Base-by-base conservation (phyloP, 306 rosid genomes). In the Glycine soja region DNA sequence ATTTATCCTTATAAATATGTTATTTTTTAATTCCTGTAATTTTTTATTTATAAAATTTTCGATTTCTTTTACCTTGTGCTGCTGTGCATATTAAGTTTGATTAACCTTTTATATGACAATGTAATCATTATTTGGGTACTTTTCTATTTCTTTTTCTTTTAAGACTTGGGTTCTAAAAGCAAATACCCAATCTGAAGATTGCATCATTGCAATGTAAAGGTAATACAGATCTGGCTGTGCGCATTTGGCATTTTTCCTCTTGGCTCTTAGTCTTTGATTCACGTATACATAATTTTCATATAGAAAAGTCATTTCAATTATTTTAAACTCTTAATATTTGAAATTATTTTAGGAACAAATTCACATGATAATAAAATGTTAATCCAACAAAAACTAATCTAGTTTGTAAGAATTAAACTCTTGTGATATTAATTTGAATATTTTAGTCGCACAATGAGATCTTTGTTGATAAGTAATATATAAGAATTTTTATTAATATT, bases 231-330 rank as follows among this genome's bases (percentile, higher is more conserved):
- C 47, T 14, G 19, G 43, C 10, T 65, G 6, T 38, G n/a, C 0
- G 70, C 47, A 64, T 64, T 34, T 65, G 71, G 50, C 50, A 63
- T 63, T 63, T 12, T 63, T 32, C 16, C n/a, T 12, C 70, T 63
- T 63, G 46, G 42, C 67, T 11, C 46, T 18, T 57, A 0, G 24
- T 18, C 8, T 58, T 58, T 19, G 64, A 18, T 58, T 58, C 13
- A 10, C 3, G 2, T 13, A 36, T 36, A 36, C 30, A 8, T 19
- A 58, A 58, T 58, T 8, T 58, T 58, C 64, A 58, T 58, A 4
- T 19, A 58, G 13, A 19, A 24, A 58, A 24, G n/a, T 14, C 66
- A 10, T 58, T 9, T 19, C 42, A 3, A 24, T 59, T 58, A 58
- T 18, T 58, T 8, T 58, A 13, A 58, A 9, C 32, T 56, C 30